Percentiles rank a stretch among this genome's conserved stretches.
Conservation (phyloP, 176 grass and related monocot species). For the Stipa capillata region DNA sequence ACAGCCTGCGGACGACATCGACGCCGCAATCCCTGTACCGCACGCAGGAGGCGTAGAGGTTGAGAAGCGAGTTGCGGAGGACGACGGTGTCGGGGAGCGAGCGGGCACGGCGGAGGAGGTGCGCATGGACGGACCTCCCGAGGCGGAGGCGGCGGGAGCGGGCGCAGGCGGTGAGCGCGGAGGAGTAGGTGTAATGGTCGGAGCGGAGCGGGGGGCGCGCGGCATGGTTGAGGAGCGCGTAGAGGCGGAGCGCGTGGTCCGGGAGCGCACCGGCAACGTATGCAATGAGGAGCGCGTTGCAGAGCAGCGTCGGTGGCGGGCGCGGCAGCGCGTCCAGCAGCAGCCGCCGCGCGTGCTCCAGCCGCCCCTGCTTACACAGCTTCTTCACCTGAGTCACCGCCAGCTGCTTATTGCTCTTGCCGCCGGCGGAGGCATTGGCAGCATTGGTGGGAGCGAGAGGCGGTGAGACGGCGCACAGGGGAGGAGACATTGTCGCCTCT, state of each 20-base stretch:
- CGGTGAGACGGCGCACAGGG: constrained; percentile 16
- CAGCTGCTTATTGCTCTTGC: not conserved
- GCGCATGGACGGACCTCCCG: constrained; percentile 71
- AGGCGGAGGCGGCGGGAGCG: constrained; percentile 48
- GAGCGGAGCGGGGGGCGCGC: constrained; percentile 22
- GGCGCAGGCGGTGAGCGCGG: constrained; percentile 77
- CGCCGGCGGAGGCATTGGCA: not conserved
- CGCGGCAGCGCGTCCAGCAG: constrained; percentile 56
- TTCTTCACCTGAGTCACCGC: constrained; percentile 45
- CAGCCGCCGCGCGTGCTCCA: constrained; percentile 59
- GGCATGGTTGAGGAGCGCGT: constrained; percentile 66
- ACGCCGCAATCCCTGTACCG: not conserved
- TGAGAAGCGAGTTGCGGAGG: constrained; percentile 89
- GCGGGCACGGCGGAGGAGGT: constrained; percentile 47
- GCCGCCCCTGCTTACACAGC: constrained; percentile 68
- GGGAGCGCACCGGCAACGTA: constrained; percentile 69
- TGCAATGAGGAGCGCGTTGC: constrained; percentile 81
- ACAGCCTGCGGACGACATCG: constrained; percentile 48
- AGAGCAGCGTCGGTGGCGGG: constrained; percentile 50
- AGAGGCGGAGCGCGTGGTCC: constrained; percentile 63
- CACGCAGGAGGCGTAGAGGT: constrained; percentile 59
- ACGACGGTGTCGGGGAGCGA: constrained; percentile 40
- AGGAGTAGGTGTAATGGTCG: constrained; percentile 92
- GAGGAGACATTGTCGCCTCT: constrained; percentile 21
- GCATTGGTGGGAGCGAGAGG: not conserved